Evolutionary conservation across 2,329 filamentous ascomycete species (phyloP).

Genomic region (Colletotrichum sp.): DNA sequence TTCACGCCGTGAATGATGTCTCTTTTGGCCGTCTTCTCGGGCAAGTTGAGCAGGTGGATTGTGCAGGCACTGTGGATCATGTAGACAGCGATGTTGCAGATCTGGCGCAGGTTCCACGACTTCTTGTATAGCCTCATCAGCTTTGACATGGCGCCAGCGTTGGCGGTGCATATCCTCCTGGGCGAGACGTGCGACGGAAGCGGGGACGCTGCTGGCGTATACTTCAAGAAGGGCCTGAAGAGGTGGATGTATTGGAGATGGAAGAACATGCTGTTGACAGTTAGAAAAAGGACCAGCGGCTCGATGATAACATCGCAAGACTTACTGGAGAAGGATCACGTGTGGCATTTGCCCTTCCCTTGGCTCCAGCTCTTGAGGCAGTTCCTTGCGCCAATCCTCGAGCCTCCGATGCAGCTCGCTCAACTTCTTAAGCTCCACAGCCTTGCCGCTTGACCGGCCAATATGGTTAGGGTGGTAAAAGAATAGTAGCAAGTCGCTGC

Average conservation of each 20-base stretch:
- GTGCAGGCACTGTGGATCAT: constrained; percentile 94
- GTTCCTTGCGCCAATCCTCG: constrained; percentile 84
- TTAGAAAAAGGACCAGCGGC: constrained; percentile 24
- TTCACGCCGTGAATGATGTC: constrained; percentile 92
- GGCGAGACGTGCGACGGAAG: constrained; percentile 88
- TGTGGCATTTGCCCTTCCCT: constrained; percentile 89
- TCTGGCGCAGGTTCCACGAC: constrained; percentile 87
- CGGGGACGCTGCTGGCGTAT: constrained; percentile 80
- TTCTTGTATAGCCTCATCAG: constrained; percentile 94
- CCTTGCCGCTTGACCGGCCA: constrained; percentile 71
- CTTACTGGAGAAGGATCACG: constrained; percentile 83
- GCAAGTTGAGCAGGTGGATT: constrained; percentile 90
- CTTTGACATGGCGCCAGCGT: constrained; percentile 89
- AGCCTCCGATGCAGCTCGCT: constrained; percentile 89
- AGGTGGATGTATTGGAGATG: constrained; percentile 95
- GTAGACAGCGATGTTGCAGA: constrained; percentile 96
- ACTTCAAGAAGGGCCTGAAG: constrained; percentile 94
- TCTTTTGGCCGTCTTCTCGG: constrained; percentile 86
- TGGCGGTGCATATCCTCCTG: constrained; percentile 87
- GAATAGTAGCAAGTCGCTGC: constrained; percentile 83
- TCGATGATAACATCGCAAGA: constrained; percentile 24
- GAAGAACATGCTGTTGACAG: constrained; percentile 83
- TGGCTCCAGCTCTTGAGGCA: constrained; percentile 87
- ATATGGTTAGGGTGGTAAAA: constrained; percentile 87
- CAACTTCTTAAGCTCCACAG: constrained; percentile 87